These are phyloP conservation scores for Yamadazyma laniorum DNA, from an alignment of 805 yeast species.

Conservation along the genomic window DNA sequence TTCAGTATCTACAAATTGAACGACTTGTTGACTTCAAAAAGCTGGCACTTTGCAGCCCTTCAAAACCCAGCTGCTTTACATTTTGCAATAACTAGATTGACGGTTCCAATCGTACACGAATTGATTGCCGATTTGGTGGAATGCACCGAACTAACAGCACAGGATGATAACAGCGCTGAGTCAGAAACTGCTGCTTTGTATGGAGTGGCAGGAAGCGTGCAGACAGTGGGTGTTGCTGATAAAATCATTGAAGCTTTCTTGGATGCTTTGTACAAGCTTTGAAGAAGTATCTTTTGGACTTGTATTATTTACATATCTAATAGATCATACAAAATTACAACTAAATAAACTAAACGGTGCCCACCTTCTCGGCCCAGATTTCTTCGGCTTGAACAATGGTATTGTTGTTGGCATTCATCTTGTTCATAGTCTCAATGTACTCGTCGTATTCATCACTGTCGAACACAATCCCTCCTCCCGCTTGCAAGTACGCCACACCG, in stretches of 20 bases:
- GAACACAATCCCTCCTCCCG: constrained; percentile 97
- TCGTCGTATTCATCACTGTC: constrained; percentile 96
- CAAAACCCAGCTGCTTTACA: constrained; percentile 92
- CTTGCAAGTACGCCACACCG: constrained; percentile 88
- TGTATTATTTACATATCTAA: neutral
- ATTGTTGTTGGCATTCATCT: constrained; percentile 89
- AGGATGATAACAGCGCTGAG: constrained; percentile 23
- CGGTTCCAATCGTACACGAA: constrained; percentile 59
- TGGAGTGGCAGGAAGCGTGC: constrained; percentile 92
- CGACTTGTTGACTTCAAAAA: constrained; percentile 63
- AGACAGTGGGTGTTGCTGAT: constrained; percentile 82
- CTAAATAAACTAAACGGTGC: neutral
- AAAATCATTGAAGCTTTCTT: constrained; percentile 74
- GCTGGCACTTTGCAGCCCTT: constrained; percentile 88
- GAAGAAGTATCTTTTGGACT: neutral
- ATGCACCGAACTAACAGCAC: constrained; percentile 34
- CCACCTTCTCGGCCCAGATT: constrained; percentile 49
- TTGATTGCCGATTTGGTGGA: constrained; percentile 52
- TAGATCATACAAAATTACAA: neutral
- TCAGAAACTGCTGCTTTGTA: constrained; percentile 84
- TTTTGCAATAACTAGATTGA: constrained; percentile 77
- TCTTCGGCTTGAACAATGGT: constrained; percentile 92
- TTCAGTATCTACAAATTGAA: constrained; percentile 74
- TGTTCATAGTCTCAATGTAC: constrained; percentile 94
- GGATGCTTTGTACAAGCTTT: constrained; percentile 69